Percentiles rank a stretch among this genome's conserved stretches.
Evolutionary conservation across 176 grass and related monocot genomes (phyloP).

Genomic region (Musa itinerans): DNA sequence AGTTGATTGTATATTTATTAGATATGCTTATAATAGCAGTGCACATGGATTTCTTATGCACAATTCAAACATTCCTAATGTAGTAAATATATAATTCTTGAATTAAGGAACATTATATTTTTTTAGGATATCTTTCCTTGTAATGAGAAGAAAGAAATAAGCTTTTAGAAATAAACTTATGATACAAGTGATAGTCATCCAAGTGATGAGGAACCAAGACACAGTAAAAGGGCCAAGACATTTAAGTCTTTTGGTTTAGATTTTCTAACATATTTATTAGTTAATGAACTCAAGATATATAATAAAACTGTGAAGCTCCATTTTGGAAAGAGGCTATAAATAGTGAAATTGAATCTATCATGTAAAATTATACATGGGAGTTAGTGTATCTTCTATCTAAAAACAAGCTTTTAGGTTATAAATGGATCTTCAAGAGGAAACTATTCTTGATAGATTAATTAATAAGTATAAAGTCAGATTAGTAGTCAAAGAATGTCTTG

Average conservation of each 20-base stretch:
- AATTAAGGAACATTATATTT: background rate
- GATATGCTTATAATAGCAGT: background rate
- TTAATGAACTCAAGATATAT: no score
- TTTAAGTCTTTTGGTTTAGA: no score
- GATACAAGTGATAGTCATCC: no score
- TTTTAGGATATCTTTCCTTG: no score
- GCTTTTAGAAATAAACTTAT: no score
- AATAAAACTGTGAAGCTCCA: background rate
- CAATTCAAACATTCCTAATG: background rate
- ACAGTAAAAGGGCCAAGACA: background rate
- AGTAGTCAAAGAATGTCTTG: background rate
- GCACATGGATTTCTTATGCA: background rate
- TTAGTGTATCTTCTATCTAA: background rate
- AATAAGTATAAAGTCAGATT: background rate
- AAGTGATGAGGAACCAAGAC: background rate
- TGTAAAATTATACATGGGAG: no score
- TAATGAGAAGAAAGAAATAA: no score
- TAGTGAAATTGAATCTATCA: no score
- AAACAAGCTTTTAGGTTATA: background rate
- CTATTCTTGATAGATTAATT: background rate
- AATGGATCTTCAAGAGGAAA: background rate
- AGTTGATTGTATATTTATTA: background rate
- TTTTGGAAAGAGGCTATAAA: background rate
- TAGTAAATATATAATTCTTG: background rate
- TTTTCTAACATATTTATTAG: no score